Conservation (phyloP, 257 asterid species). For the Penstemon barbatus region DNA sequence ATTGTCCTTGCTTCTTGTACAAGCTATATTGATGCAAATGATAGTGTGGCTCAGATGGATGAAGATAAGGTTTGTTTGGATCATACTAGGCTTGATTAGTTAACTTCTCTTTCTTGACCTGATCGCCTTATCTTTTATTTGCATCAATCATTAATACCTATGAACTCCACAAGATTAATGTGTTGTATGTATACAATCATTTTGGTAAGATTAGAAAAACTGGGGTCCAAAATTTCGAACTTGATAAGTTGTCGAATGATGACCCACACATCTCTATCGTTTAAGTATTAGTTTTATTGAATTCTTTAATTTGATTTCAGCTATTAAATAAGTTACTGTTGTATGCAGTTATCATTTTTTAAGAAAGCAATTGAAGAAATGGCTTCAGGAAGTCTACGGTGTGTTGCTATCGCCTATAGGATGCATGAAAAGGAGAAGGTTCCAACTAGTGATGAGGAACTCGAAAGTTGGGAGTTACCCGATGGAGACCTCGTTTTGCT, state of each 20-base stretch:
- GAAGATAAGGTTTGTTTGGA: constrained; percentile 61
- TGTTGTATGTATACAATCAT: neutral
- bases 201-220: neutral
- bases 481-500: constrained; percentile 79
- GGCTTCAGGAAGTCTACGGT: constrained; percentile 84
- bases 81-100: neutral
- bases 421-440: constrained; percentile 48
- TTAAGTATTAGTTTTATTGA: constrained; percentile 2
- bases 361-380: constrained; percentile 72
- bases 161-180: constrained; percentile 16
- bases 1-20: constrained; percentile 76
- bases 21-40: constrained; percentile 66
- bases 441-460: constrained; percentile 67
- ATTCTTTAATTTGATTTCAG: constrained; percentile 8
- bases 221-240: constrained; percentile 15
- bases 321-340: constrained; percentile 20
- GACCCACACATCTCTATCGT: constrained; percentile 1
- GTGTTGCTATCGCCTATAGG: constrained; percentile 89
- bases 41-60: constrained; percentile 53
- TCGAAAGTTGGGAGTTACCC: constrained; percentile 77
- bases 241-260: constrained; percentile 15
- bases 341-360: constrained; percentile 49
- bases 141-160: neutral
- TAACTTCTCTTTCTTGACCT: constrained; percentile 7
- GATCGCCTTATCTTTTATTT: neutral